Evolutionary conservation across 169 alveolate species (phyloP), one percentile per base, ranked within the genome.

Genomic region (Amoebophrya sp.): DNA sequence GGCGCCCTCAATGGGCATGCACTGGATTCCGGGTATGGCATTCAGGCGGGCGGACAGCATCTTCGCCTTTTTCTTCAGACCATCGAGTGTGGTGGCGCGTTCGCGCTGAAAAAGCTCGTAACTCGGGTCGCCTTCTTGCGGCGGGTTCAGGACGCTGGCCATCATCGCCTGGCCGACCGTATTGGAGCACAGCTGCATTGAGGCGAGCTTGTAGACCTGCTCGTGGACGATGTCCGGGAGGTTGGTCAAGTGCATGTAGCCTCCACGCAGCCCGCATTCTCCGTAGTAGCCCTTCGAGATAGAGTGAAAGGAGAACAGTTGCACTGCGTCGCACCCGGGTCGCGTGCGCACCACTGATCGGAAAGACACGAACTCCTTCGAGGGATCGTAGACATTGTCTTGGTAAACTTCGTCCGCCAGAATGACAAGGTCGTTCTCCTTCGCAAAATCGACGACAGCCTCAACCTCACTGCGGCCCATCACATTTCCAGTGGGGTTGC

Each of bases 391-490:
- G 29, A 96, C 93, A 93, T 97, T 96, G 91, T 95, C 97, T 92
- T 97, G 97, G 93, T 96, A 97, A 54, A 96, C 98, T 93, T 97
- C 98, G 92, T 97, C 99, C 23, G 99, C 98, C 34, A 97, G 92
- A 47, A 97, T 91, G n/a, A 96, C 94, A 53, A 97, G 93, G 89
- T 94, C 92, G 41, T 96, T 94, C 24, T 95, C 95, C 78, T 95
- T 90, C 78, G 97, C 95, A 89, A 97, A 94, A 36, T 92, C 91
- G 38, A 96, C 93, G 40, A 97, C 93, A 91, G 95, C 93, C 41
- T 93, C 90, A 53, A 97, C 93, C 40, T 95, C 94, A 40, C 94
- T 95, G 41, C 91, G 89, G 34, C 96, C 53, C 90, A 97, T 91
- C 0, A 96, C 96, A 92, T 95, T 93, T 36, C 98, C 98, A 36